Percentiles rank a stretch among this genome's conserved stretches.
Conservation (phyloP, 2,329 filamentous ascomycete species). For the Helotiales sp. region DNA sequence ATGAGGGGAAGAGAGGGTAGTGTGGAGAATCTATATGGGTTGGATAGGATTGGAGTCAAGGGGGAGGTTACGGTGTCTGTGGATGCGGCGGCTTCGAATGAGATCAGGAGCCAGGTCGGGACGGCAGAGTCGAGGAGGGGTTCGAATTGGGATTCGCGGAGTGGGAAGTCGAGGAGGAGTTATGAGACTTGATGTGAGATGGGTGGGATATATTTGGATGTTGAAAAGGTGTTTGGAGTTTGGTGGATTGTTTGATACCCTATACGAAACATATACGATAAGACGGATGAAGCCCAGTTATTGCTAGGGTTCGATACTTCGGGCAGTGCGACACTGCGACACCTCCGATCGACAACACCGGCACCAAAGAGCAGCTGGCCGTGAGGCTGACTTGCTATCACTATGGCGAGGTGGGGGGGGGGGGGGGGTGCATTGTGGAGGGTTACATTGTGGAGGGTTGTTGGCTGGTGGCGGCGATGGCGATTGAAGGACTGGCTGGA, state of each 20-base stretch:
- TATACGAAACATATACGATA: no score
- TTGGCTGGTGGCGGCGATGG: no score
- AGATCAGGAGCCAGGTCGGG: background rate
- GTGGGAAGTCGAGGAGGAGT: conserved; percentile 9
- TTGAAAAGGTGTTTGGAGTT: background rate
- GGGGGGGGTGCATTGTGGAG: no score
- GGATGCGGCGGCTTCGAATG: conserved; percentile 4
- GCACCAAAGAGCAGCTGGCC: no score
- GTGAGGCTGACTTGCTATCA: no score
- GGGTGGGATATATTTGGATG: background rate
- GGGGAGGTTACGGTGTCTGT: conserved; percentile 27
- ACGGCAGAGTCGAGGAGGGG: background rate
- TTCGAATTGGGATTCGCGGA: conserved; percentile 10
- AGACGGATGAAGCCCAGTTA: no score
- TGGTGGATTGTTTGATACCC: background rate
- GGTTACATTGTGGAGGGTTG: no score
- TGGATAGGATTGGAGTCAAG: conserved; percentile 28
- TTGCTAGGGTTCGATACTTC: no score
- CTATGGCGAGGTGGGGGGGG: no score
- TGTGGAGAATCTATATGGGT: conserved; percentile 26
- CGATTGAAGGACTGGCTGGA: no score
- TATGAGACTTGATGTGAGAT: background rate
- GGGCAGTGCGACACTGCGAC: no score
- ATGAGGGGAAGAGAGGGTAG: conserved; percentile 14
- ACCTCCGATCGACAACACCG: no score